These are phyloP conservation scores for Earliella scabrosa DNA, from an alignment of 1,284 basidiomycete genomes.

Conservation along the genomic window DNA sequence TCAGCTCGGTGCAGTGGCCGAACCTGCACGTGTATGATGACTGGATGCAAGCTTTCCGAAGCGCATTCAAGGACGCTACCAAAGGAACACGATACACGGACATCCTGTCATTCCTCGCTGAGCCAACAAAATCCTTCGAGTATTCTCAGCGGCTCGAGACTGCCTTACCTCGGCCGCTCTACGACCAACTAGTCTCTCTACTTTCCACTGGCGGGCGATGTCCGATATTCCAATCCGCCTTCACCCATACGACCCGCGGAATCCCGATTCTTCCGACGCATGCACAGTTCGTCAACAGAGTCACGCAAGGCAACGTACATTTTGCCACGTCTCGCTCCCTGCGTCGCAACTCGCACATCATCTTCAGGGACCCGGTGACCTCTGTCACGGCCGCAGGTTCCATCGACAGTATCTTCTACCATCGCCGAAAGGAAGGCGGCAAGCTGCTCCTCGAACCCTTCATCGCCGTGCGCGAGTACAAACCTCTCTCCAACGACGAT, in stretches of 20 bases:
- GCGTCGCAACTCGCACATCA: neutral
- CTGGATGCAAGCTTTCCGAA: neutral
- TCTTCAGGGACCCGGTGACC: neutral
- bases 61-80: neutral
- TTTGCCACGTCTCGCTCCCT: neutral
- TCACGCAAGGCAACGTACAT: neutral
- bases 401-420: constrained; percentile 1
- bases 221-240: neutral
- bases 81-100: neutral
- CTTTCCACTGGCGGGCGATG: neutral
- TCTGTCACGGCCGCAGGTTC: too few relatives aligned
- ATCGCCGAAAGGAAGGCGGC: neutral
- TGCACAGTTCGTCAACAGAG: neutral
- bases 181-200: neutral
- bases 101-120: neutral
- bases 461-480: neutral
- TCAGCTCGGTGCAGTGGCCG: constrained; percentile 11
- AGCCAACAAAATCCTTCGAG: neutral
- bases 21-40: neutral
- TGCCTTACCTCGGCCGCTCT: neutral
- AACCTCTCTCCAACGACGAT: neutral
- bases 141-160: neutral
- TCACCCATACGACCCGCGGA: neutral
- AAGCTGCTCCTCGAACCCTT: neutral
- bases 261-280: neutral